Evolutionary conservation across 164 flowering plant species (phyloP).

Genomic region (Nymphaea colorata): DNA sequence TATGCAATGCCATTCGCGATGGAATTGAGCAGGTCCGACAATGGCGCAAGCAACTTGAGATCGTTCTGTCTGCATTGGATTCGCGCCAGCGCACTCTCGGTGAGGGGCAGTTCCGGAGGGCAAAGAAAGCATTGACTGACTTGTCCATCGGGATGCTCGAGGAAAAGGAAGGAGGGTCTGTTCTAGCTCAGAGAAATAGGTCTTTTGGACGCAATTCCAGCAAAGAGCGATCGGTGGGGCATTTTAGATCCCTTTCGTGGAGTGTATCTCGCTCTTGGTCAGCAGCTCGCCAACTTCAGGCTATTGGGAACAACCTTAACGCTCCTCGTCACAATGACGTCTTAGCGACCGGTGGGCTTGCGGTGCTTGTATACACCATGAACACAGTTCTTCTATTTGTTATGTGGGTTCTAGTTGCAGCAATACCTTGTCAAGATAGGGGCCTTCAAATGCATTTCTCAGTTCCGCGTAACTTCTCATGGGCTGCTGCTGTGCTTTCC

Average conservation of each 20-base stretch:
- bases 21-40: slow-evolving; percentile 78
- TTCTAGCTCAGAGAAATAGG: slow-evolving; percentile 47
- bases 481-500: slow-evolving; percentile 48
- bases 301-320: slow-evolving; percentile 54
- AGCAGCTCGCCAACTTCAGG: slow-evolving; percentile 70
- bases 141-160: slow-evolving; percentile 69
- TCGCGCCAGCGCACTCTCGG: slow-evolving; percentile 32
- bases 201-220: slow-evolving; percentile 59
- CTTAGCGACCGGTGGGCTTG: slow-evolving; percentile 50
- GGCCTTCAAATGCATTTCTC: slow-evolving; percentile 72
- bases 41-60: slow-evolving; percentile 76
- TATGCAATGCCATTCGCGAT: slow-evolving; percentile 80
- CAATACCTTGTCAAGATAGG: slow-evolving; percentile 94
- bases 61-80: slow-evolving; percentile 54
- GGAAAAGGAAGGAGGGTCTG: slow-evolving; percentile 49
- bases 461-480: slow-evolving; percentile 46
- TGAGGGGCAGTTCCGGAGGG: slow-evolving; percentile 79
- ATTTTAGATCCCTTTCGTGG: slow-evolving; percentile 80
- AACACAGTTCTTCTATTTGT: slow-evolving; percentile 52
- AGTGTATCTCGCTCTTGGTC: slow-evolving; percentile 83
- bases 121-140: slow-evolving; percentile 75
- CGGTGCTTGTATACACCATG: slow-evolving; percentile 63
- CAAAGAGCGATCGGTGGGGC: slow-evolving; percentile 24
- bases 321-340: slow-evolving; percentile 52
- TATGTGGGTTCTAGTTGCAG: slow-evolving; percentile 91